A percentile compares a stretch with the other conserved stretches of the same genome.
phyloP scores from a whole-genome alignment of 2,329 filamentous ascomycete genomes.

The Claviceps humidiphila region DNA sequence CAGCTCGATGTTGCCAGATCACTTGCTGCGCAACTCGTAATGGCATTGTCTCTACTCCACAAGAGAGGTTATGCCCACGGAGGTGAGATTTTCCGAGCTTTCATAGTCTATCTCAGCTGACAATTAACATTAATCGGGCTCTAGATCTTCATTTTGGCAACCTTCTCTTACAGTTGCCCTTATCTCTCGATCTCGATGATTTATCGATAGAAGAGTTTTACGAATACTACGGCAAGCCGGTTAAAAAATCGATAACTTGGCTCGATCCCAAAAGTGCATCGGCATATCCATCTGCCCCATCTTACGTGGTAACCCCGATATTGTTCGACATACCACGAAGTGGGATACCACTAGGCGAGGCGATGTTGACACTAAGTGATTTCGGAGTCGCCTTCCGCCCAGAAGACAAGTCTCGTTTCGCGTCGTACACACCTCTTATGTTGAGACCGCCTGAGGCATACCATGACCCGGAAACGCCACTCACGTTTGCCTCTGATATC shows the following conservation, averaged over 20 bases:
- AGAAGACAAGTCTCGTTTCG: neutral
- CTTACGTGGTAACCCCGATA: too few relatives aligned
- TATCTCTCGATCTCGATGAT: neutral
- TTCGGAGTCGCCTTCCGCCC: neutral
- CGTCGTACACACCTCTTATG: neutral
- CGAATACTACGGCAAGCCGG: neutral
- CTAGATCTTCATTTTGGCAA: neutral
- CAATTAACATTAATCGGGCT: neutral
- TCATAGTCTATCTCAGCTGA: neutral
- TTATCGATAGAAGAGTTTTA: neutral
- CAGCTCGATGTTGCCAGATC: neutral
- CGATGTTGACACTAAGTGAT: neutral
- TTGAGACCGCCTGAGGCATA: neutral
- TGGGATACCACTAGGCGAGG: too few relatives aligned
- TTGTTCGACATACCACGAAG: too few relatives aligned
- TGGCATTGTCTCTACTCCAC: neutral
- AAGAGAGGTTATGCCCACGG: neutral
- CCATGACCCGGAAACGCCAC: neutral
- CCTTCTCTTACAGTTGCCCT: neutral
- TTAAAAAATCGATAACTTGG: too few relatives aligned
- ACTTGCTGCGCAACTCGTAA: neutral
- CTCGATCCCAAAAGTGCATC: neutral
- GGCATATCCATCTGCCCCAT: neutral
- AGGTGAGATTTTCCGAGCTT: neutral
- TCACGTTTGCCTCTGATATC: neutral